These are phyloP conservation scores for Stevia rebaudiana DNA, from an alignment of 140 eudicot genomes.

Conservation along the genomic window DNA sequence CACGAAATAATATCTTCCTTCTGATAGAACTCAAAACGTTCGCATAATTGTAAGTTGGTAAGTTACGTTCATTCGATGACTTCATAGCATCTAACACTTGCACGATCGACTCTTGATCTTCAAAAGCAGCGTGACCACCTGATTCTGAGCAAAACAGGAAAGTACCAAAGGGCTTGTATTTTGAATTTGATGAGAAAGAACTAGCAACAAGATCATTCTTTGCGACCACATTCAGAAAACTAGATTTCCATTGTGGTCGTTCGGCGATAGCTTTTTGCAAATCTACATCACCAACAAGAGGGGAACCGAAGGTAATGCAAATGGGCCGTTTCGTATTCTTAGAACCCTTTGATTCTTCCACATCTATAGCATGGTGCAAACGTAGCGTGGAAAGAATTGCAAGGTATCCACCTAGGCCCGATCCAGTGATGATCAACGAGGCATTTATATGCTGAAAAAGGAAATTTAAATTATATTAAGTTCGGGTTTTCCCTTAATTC, in stretches of 20 bases:
- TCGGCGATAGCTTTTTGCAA: slow-evolving; percentile 33
- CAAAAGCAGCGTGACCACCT: slow-evolving; percentile 31
- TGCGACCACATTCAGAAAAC: slow-evolving; percentile 40
- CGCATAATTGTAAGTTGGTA: slow-evolving; percentile 10
- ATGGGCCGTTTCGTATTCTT: slow-evolving; percentile 23
- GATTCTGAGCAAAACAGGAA: slow-evolving; percentile 35
- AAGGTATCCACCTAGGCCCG: slow-evolving; percentile 13
- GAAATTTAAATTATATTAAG: background rate
- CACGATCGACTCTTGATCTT: slow-evolving; percentile 28
- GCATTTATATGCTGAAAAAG: slow-evolving; percentile 9
- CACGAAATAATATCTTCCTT: slow-evolving; percentile 26
- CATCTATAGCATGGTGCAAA: slow-evolving; percentile 18
- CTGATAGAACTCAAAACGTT: slow-evolving; percentile 18
- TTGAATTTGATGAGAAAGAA: slow-evolving; percentile 12
- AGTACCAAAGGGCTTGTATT: slow-evolving; percentile 45
- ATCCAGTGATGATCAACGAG: slow-evolving; percentile 24
- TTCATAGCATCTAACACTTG: slow-evolving; percentile 20
- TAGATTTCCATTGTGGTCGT: slow-evolving; percentile 40
- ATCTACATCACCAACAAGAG: slow-evolving; percentile 37
- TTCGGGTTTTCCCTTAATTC: too few relatives aligned
- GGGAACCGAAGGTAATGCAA: slow-evolving; percentile 47
- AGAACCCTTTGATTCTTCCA: background rate
- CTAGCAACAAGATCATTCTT: slow-evolving; percentile 35
- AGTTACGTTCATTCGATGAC: background rate
- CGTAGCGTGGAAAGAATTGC: slow-evolving; percentile 24